Evolutionary conservation across 75 land plant genomes (phyloP).

Genomic region (Pinus taeda): DNA sequence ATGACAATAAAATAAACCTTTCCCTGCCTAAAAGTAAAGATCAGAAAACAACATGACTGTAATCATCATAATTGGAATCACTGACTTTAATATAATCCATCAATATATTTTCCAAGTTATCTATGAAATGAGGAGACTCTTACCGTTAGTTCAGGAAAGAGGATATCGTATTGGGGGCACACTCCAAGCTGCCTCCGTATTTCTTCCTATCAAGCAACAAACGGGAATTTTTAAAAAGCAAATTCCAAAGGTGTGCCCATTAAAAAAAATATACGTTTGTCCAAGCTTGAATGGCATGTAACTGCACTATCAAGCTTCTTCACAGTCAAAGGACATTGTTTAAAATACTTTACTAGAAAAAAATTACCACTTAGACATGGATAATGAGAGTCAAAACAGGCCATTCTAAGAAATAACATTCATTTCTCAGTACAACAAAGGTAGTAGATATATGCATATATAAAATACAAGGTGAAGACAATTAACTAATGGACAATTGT

Average conservation of each 20-base stretch:
- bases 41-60: too few relatives aligned
- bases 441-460: not conserved
- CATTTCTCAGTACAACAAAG: not conserved
- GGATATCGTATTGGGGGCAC: slow-evolving; percentile 23
- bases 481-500: not conserved
- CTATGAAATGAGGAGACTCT: not conserved
- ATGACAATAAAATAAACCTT: not conserved
- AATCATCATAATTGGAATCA: not conserved
- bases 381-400: not conserved
- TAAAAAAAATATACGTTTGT: not conserved
- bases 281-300: not conserved
- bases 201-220: not conserved
- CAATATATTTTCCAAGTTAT: not conserved
- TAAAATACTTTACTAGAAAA: too few relatives aligned
- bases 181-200: slow-evolving; percentile 27
- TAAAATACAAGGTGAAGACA: not conserved
- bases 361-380: too few relatives aligned
- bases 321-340: not conserved
- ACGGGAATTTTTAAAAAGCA: not conserved
- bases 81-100: not conserved
- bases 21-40: not conserved
- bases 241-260: not conserved
- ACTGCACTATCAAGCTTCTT: not conserved
- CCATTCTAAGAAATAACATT: not conserved
- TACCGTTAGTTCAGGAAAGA: slow-evolving; percentile 22